Base-by-base conservation (phyloP, 202 grass and related monocot species). In the Panicum hallii region DNA sequence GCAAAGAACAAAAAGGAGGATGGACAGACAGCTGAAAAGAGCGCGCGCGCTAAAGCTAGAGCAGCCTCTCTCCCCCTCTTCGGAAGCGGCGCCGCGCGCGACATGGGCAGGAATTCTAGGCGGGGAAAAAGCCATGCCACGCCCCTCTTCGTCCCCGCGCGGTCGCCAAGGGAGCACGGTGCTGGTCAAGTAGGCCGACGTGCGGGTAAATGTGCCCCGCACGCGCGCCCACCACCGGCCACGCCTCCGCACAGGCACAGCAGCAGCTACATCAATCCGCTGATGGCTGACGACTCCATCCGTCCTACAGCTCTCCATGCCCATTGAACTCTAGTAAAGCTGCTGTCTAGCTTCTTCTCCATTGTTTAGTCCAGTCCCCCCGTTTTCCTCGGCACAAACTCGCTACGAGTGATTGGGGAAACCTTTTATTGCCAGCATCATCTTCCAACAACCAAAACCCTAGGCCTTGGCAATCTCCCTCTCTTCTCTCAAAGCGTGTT, bases 131-230 rank as follows among this genome's bases (percentile, higher is more conserved):
- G 74, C 81, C 58, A 69, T 81, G 60, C 15, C 46, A 13, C 2
- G 19, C 55, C 19, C 10, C 19, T 5, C 67, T 70, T 47, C 43
- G 42, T 15, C 43, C 9, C 71, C 30, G 76, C 82, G 68, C 84
- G 80, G 74, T 79, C 78, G 80, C 88, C 88, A 84, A 90, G 88
- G 63, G 61, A 79, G 80, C 80, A 90, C 84, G 84, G 74, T 65
- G 88, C 62, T 45, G 80, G 88, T 87, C 88, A 80, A 83, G 79
- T 83, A 83, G 79, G 80, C 79, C 88, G 68, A 79, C 88, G 83
- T 87, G 88, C 88, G 67, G 88, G 80, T 83, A 87, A 80, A 83
- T 83, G 87, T 81, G 77, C 82, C 87, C 77, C 87, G 83, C 87
- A 36, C 82, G 83, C 87, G 20, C 82, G 78, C 64, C 64, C 76